Evolutionary conservation across 2,329 filamentous ascomycete genomes (phyloP), one percentile per base, ranked within the genome.

Genomic region (Paecilomyces fulvus): DNA sequence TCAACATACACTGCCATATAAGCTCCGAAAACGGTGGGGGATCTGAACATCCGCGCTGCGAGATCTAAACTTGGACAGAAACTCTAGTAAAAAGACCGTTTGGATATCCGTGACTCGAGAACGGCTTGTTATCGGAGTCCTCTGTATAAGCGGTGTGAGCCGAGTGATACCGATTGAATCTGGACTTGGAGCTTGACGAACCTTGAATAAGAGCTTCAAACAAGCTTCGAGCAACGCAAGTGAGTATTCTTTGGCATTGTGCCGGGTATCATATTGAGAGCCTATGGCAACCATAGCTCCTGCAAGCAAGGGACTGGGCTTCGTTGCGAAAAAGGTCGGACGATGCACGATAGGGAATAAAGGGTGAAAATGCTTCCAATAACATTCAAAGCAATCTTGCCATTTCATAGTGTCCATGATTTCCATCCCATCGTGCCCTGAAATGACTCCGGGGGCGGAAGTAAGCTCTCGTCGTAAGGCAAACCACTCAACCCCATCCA

Each of bases 401-500:
- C 66, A 53, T 30, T 63, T 69, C 59, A 69, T 58, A 65, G 64
- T 60, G 63, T 67, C 68, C 60, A 71, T 58, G 65, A 70, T 61
- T 64, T 70, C 70, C 69, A 71, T 57, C 64, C 65, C 61, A 65
- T 64, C 54, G 66, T 65, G 53, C 65, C 61, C 58, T 61, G 64
- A 63, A 65, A 70, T 46, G 65, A 68, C 50, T 62, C 67, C 62
- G 63, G 65, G 61, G 65, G 69, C 56, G 65, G 65, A 61, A 67
- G 69, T 59, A 66, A 67, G 61, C 62, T 71, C 63, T 68, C 70
- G 59, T 72, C 71, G 65, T 70, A 76, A 59, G 64, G 66, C 57
- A 69, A 63, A 60, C 65, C 65, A 66, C 63, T 73, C 62, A 67
- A 64, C 56, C 67, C 68, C 62, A 68, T 67, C 74, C 74, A 77